Evolutionary conservation across 2,329 filamentous ascomycete species (phyloP).

Genomic region (Berkeleyomyces basicola): DNA sequence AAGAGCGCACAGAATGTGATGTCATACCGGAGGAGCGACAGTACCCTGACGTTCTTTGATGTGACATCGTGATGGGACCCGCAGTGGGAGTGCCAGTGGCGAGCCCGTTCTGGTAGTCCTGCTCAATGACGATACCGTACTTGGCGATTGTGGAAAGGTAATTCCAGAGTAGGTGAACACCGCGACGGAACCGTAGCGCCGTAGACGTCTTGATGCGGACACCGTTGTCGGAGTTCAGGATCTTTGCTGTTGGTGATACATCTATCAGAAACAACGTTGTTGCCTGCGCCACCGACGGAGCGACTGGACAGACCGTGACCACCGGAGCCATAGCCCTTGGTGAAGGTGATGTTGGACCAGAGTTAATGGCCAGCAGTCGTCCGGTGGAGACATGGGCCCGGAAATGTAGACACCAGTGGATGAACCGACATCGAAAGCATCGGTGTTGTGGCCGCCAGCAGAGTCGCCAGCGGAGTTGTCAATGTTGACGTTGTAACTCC

Average conservation of each 20-base stretch:
- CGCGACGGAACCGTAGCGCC: slow-evolving; percentile 29
- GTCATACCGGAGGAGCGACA: slow-evolving; percentile 25
- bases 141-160: slow-evolving; percentile 27
- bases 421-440: slow-evolving; percentile 39
- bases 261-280: slow-evolving; percentile 37
- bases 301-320: slow-evolving; percentile 29
- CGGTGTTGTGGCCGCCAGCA: slow-evolving; percentile 33
- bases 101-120: slow-evolving; percentile 34
- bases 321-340: slow-evolving; percentile 26
- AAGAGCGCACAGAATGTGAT: slow-evolving; percentile 37
- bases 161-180: slow-evolving; percentile 30
- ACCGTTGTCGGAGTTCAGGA: slow-evolving; percentile 37
- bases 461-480: slow-evolving; percentile 25
- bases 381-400: slow-evolving; percentile 40
- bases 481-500: slow-evolving; percentile 22
- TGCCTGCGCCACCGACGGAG: slow-evolving; percentile 28
- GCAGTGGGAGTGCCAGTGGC: slow-evolving; percentile 28
- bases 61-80: slow-evolving; percentile 36
- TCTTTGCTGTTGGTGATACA: slow-evolving; percentile 31
- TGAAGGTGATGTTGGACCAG: slow-evolving; percentile 33
- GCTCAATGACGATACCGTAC: slow-evolving; percentile 25
- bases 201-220: slow-evolving; percentile 32
- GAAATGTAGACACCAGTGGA: slow-evolving; percentile 33
- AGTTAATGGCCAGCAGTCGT: slow-evolving; percentile 45
- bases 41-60: slow-evolving; percentile 28